Evolutionary conservation across 2,329 filamentous ascomycete species (phyloP).

Genomic region (Nemania sp.): DNA sequence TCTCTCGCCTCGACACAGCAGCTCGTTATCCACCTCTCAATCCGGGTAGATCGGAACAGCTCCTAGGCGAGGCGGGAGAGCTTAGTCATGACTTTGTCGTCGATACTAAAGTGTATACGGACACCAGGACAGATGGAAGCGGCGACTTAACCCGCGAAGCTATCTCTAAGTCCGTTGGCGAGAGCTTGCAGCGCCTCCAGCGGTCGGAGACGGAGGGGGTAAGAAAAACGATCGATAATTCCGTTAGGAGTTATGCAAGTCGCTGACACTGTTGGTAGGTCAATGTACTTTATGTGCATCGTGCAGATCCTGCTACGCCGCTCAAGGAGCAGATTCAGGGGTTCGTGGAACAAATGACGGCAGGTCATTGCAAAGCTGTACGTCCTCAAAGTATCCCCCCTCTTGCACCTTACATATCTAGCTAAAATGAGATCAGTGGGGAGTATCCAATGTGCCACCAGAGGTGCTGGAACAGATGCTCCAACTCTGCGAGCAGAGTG

Average conservation of each 20-base stretch:
- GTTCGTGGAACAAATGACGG: conserved; percentile 51
- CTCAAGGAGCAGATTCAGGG: conserved; percentile 53
- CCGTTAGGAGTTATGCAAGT: neutral
- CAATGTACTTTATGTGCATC: conserved; percentile 54
- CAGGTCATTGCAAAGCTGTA: conserved; percentile 50
- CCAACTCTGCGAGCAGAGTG: conserved; percentile 50
- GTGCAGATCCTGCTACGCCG: conserved; percentile 51
- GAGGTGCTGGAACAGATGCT: conserved; percentile 50
- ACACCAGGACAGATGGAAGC: conserved; percentile 47
- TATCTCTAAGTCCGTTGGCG: conserved; percentile 45
- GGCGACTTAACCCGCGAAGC: conserved; percentile 48
- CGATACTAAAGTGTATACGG: conserved; percentile 54
- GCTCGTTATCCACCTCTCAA: conserved; percentile 52
- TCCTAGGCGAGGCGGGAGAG: conserved; percentile 49
- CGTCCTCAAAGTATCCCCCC: conserved; percentile 1
- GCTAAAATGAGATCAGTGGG: conserved; percentile 46
- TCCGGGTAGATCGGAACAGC: conserved; percentile 50
- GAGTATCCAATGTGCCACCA: conserved; percentile 54
- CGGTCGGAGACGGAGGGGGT: conserved; percentile 35
- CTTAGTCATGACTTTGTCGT: conserved; percentile 46
- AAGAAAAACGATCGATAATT: neutral
- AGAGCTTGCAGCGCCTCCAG: conserved; percentile 49
- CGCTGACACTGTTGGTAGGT: conserved; percentile 41
- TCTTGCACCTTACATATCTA: neutral
- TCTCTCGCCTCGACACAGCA: conserved; percentile 45